Evolutionary conservation across 2,329 filamentous ascomycete species (phyloP).

Genomic region (Biscogniauxia marginata): DNA sequence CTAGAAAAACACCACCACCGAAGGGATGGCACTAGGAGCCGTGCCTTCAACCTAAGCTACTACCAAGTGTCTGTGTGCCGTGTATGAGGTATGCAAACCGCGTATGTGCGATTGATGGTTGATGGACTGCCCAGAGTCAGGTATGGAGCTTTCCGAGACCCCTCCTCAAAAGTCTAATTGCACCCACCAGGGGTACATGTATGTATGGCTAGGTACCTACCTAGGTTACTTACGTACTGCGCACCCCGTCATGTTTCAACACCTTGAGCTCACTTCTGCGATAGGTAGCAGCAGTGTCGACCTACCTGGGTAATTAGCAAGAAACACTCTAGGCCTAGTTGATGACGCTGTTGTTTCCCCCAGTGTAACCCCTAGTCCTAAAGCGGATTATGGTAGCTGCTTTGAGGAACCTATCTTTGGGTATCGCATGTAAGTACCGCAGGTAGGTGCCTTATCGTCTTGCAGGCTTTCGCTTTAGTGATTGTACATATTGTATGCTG

Average conservation of each 20-base stretch:
- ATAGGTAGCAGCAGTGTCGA: neutral
- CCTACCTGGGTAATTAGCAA: no score
- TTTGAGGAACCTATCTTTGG: neutral
- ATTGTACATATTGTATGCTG: neutral
- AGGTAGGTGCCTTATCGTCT: neutral
- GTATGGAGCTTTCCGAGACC: conserved; percentile 6
- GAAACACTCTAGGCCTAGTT: neutral
- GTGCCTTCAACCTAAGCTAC: no score
- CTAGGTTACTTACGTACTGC: neutral
- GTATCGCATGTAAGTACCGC: neutral
- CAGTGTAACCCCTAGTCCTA: neutral
- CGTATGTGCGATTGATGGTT: neutral
- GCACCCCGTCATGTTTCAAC: neutral
- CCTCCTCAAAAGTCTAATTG: neutral
- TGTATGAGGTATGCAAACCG: neutral
- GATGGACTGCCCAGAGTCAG: neutral
- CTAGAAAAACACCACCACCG: no score
- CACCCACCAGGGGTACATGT: neutral
- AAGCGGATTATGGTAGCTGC: neutral
- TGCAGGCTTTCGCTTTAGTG: neutral
- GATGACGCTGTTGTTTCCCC: neutral
- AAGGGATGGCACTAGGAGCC: no score
- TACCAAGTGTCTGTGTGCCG: no score
- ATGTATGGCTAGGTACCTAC: no score
- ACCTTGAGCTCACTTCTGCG: neutral